Percentiles rank a stretch among this genome's conserved stretches.
Evolutionary conservation across 192 early-diverging fungal genomes (phyloP).

Genomic region (Coemansia biformis): DNA sequence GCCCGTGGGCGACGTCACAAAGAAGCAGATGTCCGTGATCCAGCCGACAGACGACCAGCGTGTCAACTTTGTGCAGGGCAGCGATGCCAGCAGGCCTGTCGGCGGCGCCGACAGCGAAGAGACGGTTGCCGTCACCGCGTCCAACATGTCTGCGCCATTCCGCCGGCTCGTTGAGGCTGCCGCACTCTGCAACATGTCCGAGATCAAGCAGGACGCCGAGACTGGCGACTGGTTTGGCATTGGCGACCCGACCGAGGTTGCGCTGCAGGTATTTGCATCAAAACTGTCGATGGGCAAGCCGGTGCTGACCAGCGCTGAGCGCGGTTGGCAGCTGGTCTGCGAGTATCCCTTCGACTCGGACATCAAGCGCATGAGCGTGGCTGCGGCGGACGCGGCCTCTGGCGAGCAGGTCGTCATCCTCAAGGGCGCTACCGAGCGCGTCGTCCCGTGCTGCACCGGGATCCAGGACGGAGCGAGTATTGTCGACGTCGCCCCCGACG

Average conservation of each 20-base stretch:
- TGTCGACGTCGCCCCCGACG: conserved; percentile 19
- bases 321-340: conserved; percentile 52
- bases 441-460: conserved; percentile 65
- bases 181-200: conserved; percentile 81
- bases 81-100: conserved; percentile 1
- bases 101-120: conserved; percentile 9
- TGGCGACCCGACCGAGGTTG: conserved; percentile 92
- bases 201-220: conserved; percentile 56
- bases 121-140: conserved; percentile 27
- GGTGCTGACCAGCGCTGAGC: conserved; percentile 43
- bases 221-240: conserved; percentile 66
- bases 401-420: conserved; percentile 57
- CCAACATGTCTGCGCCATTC: conserved; percentile 48
- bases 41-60: conserved; percentile 1
- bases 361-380: conserved; percentile 88
- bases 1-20: conserved; percentile 54
- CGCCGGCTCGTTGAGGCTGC: conserved; percentile 54
- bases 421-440: conserved; percentile 92
- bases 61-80: conserved; percentile 26
- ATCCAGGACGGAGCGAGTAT: conserved; percentile 42
- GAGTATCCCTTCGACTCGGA: conserved; percentile 72
- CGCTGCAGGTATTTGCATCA: conserved; percentile 78
- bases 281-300: conserved; percentile 76
- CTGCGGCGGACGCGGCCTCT: conserved; percentile 49
- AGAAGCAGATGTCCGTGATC: conserved; percentile 17